Evolutionary conservation across 1,139 yeast genomes (phyloP).

Genomic region (Debaryomyces fabryi): DNA sequence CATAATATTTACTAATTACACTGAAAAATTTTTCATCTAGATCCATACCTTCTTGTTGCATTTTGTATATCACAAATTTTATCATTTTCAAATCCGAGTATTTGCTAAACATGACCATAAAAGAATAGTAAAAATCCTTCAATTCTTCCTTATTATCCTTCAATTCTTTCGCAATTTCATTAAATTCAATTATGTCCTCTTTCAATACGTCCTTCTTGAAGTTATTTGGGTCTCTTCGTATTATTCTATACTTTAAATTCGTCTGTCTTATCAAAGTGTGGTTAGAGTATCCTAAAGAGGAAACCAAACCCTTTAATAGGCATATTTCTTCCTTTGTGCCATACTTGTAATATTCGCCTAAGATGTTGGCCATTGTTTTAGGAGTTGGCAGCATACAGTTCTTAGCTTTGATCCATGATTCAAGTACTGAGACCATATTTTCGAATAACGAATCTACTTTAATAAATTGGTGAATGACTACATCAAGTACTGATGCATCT

Average conservation of each 20-base stretch:
- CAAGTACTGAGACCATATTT: constrained; percentile 26
- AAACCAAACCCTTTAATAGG: constrained; percentile 25
- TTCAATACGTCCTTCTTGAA: constrained; percentile 28
- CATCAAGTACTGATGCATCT: constrained; percentile 30
- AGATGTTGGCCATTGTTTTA: constrained; percentile 28
- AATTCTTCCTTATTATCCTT: constrained; percentile 9
- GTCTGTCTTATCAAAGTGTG: constrained; percentile 29
- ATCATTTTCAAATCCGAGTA: constrained; percentile 25
- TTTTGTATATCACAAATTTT: constrained; percentile 27
- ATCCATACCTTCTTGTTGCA: constrained; percentile 27
- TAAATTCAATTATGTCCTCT: constrained; percentile 28
- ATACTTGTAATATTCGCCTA: constrained; percentile 33
- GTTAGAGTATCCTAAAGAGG: constrained; percentile 22
- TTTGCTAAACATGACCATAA: constrained; percentile 18
- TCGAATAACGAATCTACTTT: constrained; percentile 38
- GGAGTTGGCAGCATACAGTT: constrained; percentile 30
- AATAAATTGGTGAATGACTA: constrained; percentile 28
- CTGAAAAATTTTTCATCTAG: constrained; percentile 20
- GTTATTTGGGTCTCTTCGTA: constrained; percentile 27
- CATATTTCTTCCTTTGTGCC: constrained; percentile 33
- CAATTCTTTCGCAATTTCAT: constrained; percentile 20
- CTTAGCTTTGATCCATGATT: constrained; percentile 32
- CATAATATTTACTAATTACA: constrained; percentile 28
- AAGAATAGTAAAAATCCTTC: constrained; percentile 16
- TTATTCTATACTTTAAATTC: constrained; percentile 29